Conservation (phyloP, 1,284 basidiomycete species). For the Leccinum brunneo-olivaceum region DNA sequence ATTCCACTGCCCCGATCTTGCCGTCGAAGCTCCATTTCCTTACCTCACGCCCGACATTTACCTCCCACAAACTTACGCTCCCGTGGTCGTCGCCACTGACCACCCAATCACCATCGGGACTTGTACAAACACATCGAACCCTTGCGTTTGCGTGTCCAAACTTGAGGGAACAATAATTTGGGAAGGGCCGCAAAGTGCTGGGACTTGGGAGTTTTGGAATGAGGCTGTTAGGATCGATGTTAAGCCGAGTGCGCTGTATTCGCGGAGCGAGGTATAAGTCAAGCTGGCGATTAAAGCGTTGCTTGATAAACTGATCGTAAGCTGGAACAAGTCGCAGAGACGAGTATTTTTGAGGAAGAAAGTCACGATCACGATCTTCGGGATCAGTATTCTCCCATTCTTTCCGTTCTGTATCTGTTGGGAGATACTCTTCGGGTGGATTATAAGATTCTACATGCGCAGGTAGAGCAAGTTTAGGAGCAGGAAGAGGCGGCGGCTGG, state of each 20-base stretch:
- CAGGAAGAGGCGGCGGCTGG: conserved; percentile 79
- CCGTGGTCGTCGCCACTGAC: conserved; percentile 92
- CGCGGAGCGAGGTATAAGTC: conserved; percentile 97
- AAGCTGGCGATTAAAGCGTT: conserved; percentile 90
- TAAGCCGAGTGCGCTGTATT: conserved; percentile 80
- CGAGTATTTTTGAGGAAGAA: conserved; percentile 83
- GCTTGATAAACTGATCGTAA: conserved; percentile 88
- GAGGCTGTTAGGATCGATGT: conserved; percentile 85
- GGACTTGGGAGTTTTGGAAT: conserved; percentile 96
- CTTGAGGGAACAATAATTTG: conserved; percentile 73
- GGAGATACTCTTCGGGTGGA: conserved; percentile 95
- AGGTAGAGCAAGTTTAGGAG: conserved; percentile 87
- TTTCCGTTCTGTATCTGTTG: conserved; percentile 78
- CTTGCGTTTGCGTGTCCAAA: conserved; percentile 69
- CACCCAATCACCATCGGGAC: conserved; percentile 88
- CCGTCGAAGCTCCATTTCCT: conserved; percentile 81
- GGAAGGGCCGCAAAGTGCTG: conserved; percentile 90
- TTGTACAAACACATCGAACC: conserved; percentile 74
- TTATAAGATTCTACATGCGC: conserved; percentile 96
- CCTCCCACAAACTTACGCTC: conserved; percentile 86
- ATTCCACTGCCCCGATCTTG: conserved; percentile 83
- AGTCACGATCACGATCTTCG: conserved; percentile 89
- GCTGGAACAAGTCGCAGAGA: conserved; percentile 88
- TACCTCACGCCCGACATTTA: conserved; percentile 86
- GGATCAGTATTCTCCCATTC: conserved; percentile 84